Conservation (phyloP, 2,329 filamentous ascomycete genomes). For the Botrytis paeoniae region DNA sequence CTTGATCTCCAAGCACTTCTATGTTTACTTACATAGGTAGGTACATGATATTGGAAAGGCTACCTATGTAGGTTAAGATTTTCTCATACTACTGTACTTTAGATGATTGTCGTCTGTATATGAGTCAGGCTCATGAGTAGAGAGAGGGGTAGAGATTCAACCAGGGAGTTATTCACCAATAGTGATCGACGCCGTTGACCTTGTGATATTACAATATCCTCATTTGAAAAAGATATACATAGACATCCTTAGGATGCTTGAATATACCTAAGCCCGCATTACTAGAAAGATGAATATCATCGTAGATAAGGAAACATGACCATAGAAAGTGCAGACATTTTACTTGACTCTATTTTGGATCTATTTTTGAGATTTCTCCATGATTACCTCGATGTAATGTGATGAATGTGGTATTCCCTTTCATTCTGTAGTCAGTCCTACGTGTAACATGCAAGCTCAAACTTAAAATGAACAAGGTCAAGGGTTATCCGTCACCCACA, state of each 20-base stretch:
- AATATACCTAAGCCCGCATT: neutral
- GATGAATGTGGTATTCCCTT: neutral
- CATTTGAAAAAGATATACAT: neutral
- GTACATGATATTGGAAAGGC: too few relatives aligned
- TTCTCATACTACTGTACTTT: neutral
- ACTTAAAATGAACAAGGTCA: constrained; percentile 2
- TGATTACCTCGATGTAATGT: neutral
- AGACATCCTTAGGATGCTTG: too few relatives aligned
- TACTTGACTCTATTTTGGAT: neutral
- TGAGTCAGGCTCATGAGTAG: neutral
- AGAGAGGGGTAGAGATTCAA: neutral
- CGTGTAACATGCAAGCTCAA: neutral
- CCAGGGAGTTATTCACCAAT: neutral
- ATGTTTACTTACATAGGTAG: neutral
- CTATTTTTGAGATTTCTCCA: neutral
- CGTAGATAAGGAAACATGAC: neutral
- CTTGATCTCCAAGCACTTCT: neutral
- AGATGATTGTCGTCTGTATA: neutral
- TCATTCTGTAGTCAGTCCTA: neutral
- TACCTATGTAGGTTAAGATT: neutral
- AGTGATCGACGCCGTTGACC: neutral
- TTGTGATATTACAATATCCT: neutral
- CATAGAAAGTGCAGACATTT: neutral
- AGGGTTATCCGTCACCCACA: neutral
- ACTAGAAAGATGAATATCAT: neutral